Evolutionary conservation across 2,329 filamentous ascomycete species (phyloP).

Genomic region (Phaeosphaeria sp.): DNA sequence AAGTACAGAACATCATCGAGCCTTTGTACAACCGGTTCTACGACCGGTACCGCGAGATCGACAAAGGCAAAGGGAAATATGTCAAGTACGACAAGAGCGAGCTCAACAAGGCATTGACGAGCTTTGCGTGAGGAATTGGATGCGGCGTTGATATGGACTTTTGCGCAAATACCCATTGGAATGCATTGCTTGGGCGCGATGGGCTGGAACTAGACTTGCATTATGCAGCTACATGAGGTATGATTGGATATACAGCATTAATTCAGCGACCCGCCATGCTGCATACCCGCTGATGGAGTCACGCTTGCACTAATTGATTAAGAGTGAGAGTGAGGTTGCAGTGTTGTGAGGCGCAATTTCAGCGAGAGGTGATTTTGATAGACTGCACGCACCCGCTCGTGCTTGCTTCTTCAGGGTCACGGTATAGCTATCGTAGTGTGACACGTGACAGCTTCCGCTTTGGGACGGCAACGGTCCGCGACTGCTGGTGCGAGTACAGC

Average conservation of each 20-base stretch:
- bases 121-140: slow-evolving; percentile 46
- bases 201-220: slow-evolving; percentile 15
- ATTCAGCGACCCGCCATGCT: slow-evolving; percentile 6
- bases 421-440: not conserved
- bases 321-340: not conserved
- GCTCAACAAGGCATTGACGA: slow-evolving; percentile 69
- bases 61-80: slow-evolving; percentile 98
- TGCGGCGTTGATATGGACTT: slow-evolving; percentile 30
- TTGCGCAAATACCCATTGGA: slow-evolving; percentile 44
- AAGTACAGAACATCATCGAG: slow-evolving; percentile 91
- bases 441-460: slow-evolving; percentile 41
- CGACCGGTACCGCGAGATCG: slow-evolving; percentile 96
- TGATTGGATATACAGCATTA: slow-evolving; percentile 24
- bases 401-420: not conserved
- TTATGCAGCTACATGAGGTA: slow-evolving; percentile 16
- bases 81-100: slow-evolving; percentile 85
- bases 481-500: slow-evolving; percentile 24
- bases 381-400: slow-evolving; percentile 1
- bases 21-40: slow-evolving; percentile 94
- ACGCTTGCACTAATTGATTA: slow-evolving; percentile 10
- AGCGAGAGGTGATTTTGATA: not conserved
- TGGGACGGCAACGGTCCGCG: slow-evolving; percentile 27
- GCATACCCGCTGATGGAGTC: slow-evolving; percentile 17
- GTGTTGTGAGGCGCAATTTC: not conserved
- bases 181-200: slow-evolving; percentile 27